Evolutionary conservation across 2,329 filamentous ascomycete genomes (phyloP).

Genomic region (Penicillium brasilianum): DNA sequence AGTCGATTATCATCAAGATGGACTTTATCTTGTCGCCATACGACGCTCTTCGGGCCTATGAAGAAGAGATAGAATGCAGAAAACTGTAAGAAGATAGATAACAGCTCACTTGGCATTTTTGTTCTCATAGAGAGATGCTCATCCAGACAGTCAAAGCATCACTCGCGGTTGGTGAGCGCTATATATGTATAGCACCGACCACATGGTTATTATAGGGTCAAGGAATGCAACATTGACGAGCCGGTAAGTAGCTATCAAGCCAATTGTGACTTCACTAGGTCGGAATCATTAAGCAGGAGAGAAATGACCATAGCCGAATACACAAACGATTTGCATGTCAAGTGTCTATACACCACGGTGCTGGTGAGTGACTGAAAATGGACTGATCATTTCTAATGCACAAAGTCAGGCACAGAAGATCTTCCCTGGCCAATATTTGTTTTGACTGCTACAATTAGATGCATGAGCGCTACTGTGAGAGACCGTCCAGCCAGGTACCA

Average conservation of each 20-base stretch:
- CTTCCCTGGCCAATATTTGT: neutral
- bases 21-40: neutral
- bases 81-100: neutral
- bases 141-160: neutral
- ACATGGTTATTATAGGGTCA: neutral
- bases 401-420: neutral
- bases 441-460: neutral
- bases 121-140: neutral
- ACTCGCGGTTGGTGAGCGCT: neutral
- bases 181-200: neutral
- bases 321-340: neutral
- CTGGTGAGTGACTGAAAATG: neutral
- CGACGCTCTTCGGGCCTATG: neutral
- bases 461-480: neutral
- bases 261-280: too few species aligned
- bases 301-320: neutral
- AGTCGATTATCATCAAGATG: neutral
- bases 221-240: neutral
- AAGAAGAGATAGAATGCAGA: neutral
- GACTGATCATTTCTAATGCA: neutral
- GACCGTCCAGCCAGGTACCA: neutral
- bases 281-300: too few species aligned
- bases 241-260: neutral
- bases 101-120: neutral
- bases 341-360: neutral